Evolutionary conservation across 768 basidiomycete species (phyloP).

Genomic region (Hemileccinum rubropunctum): DNA sequence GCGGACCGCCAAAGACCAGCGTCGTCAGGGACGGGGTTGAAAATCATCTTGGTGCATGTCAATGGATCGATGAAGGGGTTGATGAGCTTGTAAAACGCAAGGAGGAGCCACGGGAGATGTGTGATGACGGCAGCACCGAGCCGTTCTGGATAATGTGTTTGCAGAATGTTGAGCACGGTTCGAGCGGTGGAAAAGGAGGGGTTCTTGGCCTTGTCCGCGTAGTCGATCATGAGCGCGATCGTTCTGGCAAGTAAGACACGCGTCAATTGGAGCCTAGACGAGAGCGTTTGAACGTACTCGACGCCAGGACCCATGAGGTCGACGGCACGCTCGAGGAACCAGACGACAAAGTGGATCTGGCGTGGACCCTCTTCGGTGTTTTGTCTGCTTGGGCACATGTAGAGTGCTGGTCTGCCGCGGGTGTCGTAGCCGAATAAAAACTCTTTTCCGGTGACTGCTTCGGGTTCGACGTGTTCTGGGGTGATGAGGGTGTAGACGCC

Average conservation of each 20-base stretch:
- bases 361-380: constrained; percentile 69
- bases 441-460: constrained; percentile 82
- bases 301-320: constrained; percentile 81
- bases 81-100: constrained; percentile 74
- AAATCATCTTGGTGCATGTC: constrained; percentile 71
- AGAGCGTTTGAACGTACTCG: constrained; percentile 49
- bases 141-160: constrained; percentile 85
- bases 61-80: constrained; percentile 82
- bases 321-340: constrained; percentile 71
- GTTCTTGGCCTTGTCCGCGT: constrained; percentile 66
- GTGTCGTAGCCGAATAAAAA: constrained; percentile 75
- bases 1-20: constrained; percentile 27
- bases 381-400: constrained; percentile 68
- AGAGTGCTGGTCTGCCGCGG: constrained; percentile 61
- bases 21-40: constrained; percentile 51
- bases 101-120: constrained; percentile 78
- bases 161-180: constrained; percentile 59
- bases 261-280: background rate
- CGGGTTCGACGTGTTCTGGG: constrained; percentile 65
- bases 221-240: constrained; percentile 72
- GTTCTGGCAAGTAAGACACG: constrained; percentile 40
- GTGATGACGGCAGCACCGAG: constrained; percentile 71
- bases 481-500: constrained; percentile 65
- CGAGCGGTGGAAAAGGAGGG: constrained; percentile 41
- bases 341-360: constrained; percentile 73